Percentiles rank a stretch among this genome's conserved stretches.
These are phyloP conservation scores for Plasmopara viticola DNA, from an alignment of 352 stramenopile species.

Conservation along the genomic window DNA sequence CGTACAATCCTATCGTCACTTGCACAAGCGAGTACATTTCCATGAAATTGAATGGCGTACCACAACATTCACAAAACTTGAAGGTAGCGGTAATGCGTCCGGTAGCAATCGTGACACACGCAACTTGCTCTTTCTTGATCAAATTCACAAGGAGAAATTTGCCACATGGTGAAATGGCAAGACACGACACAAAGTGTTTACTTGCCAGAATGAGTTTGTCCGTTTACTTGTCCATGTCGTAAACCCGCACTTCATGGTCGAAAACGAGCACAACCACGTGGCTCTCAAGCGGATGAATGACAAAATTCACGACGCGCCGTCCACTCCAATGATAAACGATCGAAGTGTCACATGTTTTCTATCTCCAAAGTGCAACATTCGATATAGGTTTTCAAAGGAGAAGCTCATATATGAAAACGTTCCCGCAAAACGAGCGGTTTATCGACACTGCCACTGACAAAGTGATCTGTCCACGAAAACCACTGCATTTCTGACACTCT, in stretches of 20 bases:
- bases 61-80: constrained; percentile 59
- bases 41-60: constrained; percentile 40
- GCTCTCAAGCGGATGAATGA: constrained; percentile 44
- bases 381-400: constrained; percentile 1
- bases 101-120: too few species aligned
- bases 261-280: constrained; percentile 55
- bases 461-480: too few species aligned
- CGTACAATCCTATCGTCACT: constrained; percentile 73
- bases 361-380: background rate
- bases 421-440: constrained; percentile 77
- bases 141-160: constrained; percentile 58
- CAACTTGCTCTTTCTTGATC: constrained; percentile 54
- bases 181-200: constrained; percentile 49
- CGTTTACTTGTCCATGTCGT: constrained; percentile 51
- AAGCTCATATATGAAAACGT: constrained; percentile 2
- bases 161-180: constrained; percentile 38
- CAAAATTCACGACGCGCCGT: constrained; percentile 51
- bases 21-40: constrained; percentile 52
- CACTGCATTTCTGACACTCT: too few species aligned
- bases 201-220: constrained; percentile 49
- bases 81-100: constrained; percentile 44
- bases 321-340: constrained; percentile 66
- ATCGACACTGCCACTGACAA: constrained; percentile 58
- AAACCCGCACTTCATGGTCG: constrained; percentile 48
- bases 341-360: constrained; percentile 48